phyloP scores from a whole-genome alignment of 345 rosid genomes.

The Carallia brachiata region DNA sequence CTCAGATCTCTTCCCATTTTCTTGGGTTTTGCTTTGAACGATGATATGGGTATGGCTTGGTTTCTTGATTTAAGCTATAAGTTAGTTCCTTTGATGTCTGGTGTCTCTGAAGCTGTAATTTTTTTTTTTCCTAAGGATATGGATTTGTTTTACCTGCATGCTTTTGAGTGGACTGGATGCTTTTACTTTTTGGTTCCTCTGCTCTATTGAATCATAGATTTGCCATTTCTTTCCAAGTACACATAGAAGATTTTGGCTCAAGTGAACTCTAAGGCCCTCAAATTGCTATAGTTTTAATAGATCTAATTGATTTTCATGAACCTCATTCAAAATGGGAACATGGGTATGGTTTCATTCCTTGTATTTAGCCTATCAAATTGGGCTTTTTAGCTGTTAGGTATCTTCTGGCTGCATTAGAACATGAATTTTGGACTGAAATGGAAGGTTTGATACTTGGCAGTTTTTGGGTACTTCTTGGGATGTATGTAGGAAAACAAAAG shows the following conservation, averaged over 20 bases:
- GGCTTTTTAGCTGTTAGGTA: neutral
- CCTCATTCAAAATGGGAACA: neutral
- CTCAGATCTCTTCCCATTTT: constrained; percentile 39
- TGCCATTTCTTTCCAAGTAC: neutral
- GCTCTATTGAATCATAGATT: constrained; percentile 14
- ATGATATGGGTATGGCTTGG: constrained; percentile 24
- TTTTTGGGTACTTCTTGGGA: constrained; percentile 1
- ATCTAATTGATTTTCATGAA: constrained; percentile 16
- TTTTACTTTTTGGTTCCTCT: neutral
- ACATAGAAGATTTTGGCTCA: neutral
- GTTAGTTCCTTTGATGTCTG: constrained; percentile 11
- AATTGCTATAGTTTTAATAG: constrained; percentile 10
- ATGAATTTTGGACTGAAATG: neutral
- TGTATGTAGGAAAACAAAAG: neutral
- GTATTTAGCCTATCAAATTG: constrained; percentile 9
- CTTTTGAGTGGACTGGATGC: neutral
- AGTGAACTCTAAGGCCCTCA: neutral
- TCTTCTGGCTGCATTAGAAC: neutral
- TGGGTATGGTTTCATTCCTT: constrained; percentile 8
- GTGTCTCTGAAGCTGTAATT: neutral
- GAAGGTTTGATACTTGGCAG: neutral
- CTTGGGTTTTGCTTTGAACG: constrained; percentile 20
- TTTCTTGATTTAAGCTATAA: constrained; percentile 25
- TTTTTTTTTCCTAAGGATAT: neutral
- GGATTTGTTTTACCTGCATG: neutral